These are phyloP conservation scores for Singerocomus inundabilis DNA, from an alignment of 1,284 basidiomycete genomes.

Conservation along the genomic window DNA sequence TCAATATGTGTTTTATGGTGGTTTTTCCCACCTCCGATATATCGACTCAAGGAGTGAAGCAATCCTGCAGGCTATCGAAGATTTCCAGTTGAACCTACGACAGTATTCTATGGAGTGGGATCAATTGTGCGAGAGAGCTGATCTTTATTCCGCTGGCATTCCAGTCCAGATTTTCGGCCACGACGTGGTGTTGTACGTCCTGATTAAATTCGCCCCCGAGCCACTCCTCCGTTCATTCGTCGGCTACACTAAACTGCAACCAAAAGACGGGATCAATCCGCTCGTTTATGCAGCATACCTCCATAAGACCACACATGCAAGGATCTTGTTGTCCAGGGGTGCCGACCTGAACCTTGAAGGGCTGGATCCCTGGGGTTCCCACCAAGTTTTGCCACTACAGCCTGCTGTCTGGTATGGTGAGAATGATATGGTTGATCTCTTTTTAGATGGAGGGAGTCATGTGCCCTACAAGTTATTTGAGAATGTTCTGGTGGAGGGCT, in stretches of 20 bases:
- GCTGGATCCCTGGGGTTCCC: background rate
- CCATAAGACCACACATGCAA: background rate
- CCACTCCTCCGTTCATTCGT: background rate
- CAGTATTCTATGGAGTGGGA: too few relatives aligned
- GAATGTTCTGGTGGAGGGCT: fast-evolving
- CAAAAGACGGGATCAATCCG: slow-evolving; percentile 10
- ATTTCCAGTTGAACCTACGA: too few relatives aligned
- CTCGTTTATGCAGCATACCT: slow-evolving; percentile 1
- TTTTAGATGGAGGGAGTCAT: background rate
- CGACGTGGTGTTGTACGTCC: slow-evolving; percentile 6
- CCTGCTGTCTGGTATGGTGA: background rate
- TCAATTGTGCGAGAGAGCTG: background rate
- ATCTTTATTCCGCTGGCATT: too few relatives aligned
- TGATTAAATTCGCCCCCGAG: slow-evolving; percentile 1
- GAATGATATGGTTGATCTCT: background rate
- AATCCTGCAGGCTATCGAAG: too few relatives aligned
- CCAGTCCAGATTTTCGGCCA: background rate
- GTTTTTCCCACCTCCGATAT: too few relatives aligned
- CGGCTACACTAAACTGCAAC: background rate
- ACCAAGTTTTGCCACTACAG: background rate
- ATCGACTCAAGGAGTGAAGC: too few relatives aligned
- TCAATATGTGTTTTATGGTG: too few relatives aligned
- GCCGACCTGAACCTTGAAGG: background rate
- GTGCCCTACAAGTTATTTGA: background rate
- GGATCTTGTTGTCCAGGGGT: slow-evolving; percentile 3